A percentile compares a stretch with the other conserved stretches of the same genome.
Conservation (phyloP, 148 eudicot species). For the Cornus kousa region DNA sequence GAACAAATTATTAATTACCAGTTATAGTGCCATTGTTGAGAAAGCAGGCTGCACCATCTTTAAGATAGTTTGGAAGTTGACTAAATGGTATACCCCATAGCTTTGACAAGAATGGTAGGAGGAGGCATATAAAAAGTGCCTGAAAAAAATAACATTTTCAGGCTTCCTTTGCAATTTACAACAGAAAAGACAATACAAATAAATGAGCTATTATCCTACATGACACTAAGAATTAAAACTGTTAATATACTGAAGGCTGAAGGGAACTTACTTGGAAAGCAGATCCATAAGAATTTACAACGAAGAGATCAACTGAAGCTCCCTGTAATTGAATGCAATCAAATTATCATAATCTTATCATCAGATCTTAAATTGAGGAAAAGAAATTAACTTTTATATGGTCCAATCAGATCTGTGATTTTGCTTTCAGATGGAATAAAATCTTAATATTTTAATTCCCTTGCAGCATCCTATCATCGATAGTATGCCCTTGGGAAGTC, state of each 20-base stretch:
- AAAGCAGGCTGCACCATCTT: constrained; percentile 98
- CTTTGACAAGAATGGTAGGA: constrained; percentile 87
- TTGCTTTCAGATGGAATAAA: background rate
- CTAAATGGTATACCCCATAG: constrained; percentile 93
- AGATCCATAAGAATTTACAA: constrained; percentile 96
- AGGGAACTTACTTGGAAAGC: constrained; percentile 77
- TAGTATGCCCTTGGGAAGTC: background rate
- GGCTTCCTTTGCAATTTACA: constrained; percentile 6
- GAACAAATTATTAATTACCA: constrained; percentile 35
- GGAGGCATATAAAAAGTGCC: constrained; percentile 92
- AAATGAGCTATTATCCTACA: background rate
- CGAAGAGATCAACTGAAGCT: constrained; percentile 84
- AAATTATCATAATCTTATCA: background rate
- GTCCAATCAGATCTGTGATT: background rate
- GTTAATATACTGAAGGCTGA: background rate
- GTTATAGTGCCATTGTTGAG: constrained; percentile 61
- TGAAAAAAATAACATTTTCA: constrained; percentile 31
- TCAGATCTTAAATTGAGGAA: constrained; percentile 17
- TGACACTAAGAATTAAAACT: background rate
- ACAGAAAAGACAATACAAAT: background rate
- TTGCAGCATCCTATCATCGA: background rate
- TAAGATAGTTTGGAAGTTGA: constrained; percentile 82
- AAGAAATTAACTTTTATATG: background rate
- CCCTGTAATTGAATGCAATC: constrained; percentile 44
- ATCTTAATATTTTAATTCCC: no score